Conservation (phyloP, 2,329 filamentous ascomycete species). For the Xenoacremonium recifei region DNA sequence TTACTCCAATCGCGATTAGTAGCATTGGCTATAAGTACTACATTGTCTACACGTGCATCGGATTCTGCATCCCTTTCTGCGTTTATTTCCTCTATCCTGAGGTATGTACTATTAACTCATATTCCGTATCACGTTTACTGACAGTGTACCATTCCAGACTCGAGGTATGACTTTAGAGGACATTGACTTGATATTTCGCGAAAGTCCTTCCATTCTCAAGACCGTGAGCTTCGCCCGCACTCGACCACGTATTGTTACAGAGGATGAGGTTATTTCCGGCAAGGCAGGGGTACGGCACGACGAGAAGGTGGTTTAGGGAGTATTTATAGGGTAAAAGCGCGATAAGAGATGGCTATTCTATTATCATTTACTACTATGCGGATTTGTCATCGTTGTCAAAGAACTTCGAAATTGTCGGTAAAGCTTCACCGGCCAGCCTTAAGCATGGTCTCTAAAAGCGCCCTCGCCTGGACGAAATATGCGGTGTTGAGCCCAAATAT, state of each 20-base stretch:
- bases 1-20: conserved; percentile 63
- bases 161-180: conserved; percentile 19
- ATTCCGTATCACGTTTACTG: too few relatives aligned
- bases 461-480: too few relatives aligned
- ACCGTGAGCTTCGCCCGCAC: not conserved
- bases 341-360: too few relatives aligned
- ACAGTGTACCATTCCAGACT: too few relatives aligned
- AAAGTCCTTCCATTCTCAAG: conserved; percentile 20
- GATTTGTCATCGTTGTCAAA: too few relatives aligned
- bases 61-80: conserved; percentile 41
- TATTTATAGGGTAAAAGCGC: too few relatives aligned
- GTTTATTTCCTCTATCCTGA: conserved; percentile 39
- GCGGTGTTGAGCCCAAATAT: too few relatives aligned
- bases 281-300: not conserved
- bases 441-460: too few relatives aligned
- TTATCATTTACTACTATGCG: too few relatives aligned
- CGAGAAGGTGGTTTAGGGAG: not conserved
- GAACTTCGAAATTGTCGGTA: too few relatives aligned
- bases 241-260: not conserved
- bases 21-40: conserved; percentile 53
- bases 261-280: not conserved
- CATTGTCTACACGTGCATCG: conserved; percentile 44
- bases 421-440: too few relatives aligned
- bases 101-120: too few relatives aligned
- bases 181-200: conserved; percentile 19